Evolutionary conservation across 2,329 filamentous ascomycete species (phyloP).

Genomic region (Hypomyces perniciosus): DNA sequence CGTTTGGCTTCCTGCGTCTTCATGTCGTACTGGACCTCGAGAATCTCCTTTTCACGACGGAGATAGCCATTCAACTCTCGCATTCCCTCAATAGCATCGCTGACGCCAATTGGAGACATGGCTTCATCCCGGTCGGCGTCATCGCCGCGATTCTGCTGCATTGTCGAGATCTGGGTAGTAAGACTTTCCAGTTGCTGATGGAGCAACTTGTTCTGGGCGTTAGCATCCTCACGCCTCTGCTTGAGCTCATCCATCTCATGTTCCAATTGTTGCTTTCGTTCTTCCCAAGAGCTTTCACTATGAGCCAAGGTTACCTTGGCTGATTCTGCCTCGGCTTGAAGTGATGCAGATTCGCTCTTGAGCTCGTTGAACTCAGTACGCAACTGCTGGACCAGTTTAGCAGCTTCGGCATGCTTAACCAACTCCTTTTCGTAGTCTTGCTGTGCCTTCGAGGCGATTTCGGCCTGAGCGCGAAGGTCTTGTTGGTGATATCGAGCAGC

Average conservation of each 20-base stretch:
- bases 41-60: constrained; percentile 92
- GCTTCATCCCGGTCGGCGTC: constrained; percentile 47
- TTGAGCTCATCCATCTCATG: constrained; percentile 75
- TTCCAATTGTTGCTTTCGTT: constrained; percentile 74
- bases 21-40: constrained; percentile 92
- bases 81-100: constrained; percentile 64
- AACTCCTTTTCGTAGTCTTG: constrained; percentile 93
- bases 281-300: constrained; percentile 82
- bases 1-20: constrained; percentile 84
- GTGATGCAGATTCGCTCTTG: constrained; percentile 68
- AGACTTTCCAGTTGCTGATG: constrained; percentile 85
- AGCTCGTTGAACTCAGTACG: constrained; percentile 76
- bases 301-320: constrained; percentile 72
- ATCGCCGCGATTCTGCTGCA: constrained; percentile 68
- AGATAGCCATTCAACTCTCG: constrained; percentile 89
- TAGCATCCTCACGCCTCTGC: constrained; percentile 73
- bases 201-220: constrained; percentile 83
- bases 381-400: constrained; percentile 72
- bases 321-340: constrained; percentile 77
- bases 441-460: constrained; percentile 88
- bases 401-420: constrained; percentile 92
- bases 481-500: constrained; percentile 82
- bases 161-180: constrained; percentile 66
- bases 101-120: constrained; percentile 44
- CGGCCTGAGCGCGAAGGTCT: constrained; percentile 85